Conservation (phyloP, 345 rosid genomes). For the Arabidopsis arenosa region DNA sequence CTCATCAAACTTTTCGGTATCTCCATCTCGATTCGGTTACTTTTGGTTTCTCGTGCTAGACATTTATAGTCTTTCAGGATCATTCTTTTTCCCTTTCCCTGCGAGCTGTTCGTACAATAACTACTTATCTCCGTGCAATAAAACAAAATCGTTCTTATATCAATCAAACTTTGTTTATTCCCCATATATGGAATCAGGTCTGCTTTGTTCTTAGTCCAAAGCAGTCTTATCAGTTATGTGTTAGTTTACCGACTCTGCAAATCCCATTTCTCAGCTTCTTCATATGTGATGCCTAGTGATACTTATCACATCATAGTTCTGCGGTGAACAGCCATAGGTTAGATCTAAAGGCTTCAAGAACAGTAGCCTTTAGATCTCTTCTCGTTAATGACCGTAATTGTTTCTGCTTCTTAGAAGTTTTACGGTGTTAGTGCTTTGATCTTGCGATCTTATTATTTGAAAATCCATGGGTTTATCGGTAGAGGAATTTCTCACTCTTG, state of each 20-base stretch:
- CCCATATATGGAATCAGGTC: slow-evolving; percentile 37
- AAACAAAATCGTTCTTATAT: slow-evolving; percentile 33
- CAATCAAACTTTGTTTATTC: slow-evolving; percentile 24
- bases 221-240: slow-evolving; percentile 25
- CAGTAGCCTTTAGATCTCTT: slow-evolving; percentile 12
- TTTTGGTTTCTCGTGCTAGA: slow-evolving; percentile 44
- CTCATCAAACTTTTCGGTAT: slow-evolving; percentile 31
- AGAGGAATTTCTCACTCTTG: not conserved
- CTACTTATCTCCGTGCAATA: slow-evolving; percentile 37
- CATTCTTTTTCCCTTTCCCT: slow-evolving; percentile 52
- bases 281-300: slow-evolving; percentile 4
- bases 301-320: slow-evolving; percentile 2
- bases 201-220: slow-evolving; percentile 43
- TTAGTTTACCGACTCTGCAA: slow-evolving; percentile 6
- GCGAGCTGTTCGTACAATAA: slow-evolving; percentile 25
- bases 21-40: slow-evolving; percentile 46
- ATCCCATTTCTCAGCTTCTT: slow-evolving; percentile 29
- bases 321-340: slow-evolving; percentile 7
- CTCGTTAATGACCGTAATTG: not conserved
- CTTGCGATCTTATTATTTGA: not conserved
- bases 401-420: slow-evolving; percentile 7
- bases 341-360: not conserved
- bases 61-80: slow-evolving; percentile 56
- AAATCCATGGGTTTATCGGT: not conserved
- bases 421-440: slow-evolving; percentile 12